Evolutionary conservation across 2,329 filamentous ascomycete genomes (phyloP), one percentile per base, ranked within the genome.

Genomic region (Penicillium polonicum): DNA sequence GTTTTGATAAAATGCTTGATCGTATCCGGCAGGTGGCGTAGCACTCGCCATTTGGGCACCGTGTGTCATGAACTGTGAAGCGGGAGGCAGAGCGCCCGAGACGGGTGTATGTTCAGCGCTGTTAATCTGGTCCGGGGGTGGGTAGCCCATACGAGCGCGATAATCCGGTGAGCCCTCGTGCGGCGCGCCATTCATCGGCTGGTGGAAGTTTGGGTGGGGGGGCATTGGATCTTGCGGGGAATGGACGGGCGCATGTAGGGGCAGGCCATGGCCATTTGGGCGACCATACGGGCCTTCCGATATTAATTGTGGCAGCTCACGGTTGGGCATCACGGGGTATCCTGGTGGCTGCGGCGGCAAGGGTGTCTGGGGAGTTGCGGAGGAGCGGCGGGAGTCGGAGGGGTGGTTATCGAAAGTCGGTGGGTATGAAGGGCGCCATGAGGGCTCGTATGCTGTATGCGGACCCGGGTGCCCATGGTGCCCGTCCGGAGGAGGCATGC

Each of bases 251-350:
- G 64, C 67, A 12, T 74, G 68, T 38, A 74, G 58, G 55, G 73
- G 68, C 35, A 75, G 53, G 52, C 68, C 70, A 52, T 62, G 56
- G 44, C 67, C 70, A 53, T 62, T 70, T 13, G 70, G 68, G 41
- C 73, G 72, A 21, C 58, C 64, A 57, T 74, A 77, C 9, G 69
- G 70, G 25, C 67, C 68, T 36, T 74, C 72, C 4, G 64, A 65
- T 3, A 71, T 69, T 8, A 70, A 66, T 53, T 72, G 73, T 25
- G 71, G 72, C 10, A 75, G 61, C 49, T 75, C 72, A 29, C 72
- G 71, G 52, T 65, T 70, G 23, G 69, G 67, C 15, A 70, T 72
- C 29, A 68, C 65, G 12, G 69, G 64, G 53, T 72, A 74, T 38
- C 60, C 60, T 60, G 53, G 4, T 9, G 42, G 42, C 12, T 68